Evolutionary conservation across 805 yeast species (phyloP), one percentile per base, ranked within the genome.

Genomic region (Wickerhamia fluorescens): DNA sequence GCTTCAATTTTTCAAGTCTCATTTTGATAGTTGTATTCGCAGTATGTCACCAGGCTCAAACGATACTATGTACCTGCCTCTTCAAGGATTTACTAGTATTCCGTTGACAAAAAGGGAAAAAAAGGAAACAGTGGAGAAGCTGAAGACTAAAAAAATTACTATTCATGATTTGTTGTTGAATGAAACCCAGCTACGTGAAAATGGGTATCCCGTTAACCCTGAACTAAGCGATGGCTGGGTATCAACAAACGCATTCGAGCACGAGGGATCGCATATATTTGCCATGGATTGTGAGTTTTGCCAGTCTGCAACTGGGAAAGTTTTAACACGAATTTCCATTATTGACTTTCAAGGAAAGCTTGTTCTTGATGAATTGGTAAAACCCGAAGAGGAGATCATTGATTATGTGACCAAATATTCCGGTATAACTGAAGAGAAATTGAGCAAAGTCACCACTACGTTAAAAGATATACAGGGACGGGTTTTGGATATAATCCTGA

Each of bases 251-350:
- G 31, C 46, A 1, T 71, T 74, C 36, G 71, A 68, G 1, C 78
- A 73, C 37, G 75, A 64, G 7, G 78, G 77, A 0, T 68, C 81
- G 0, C 75, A 66, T 33, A 73, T 81, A 0, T 85, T 73, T 57
- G 92, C 94, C 0, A 40, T 92, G 12, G 98, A 89, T 56, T 92
- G 98, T 62, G 98, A 89, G 56, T 92, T 89, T 86, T 86, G 96
- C 49, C 57, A 67, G 34, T 56, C 88, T 0, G 70, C 60, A 0
- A 37, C 45, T 1, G 87, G 86, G 0, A 66, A 68, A 23, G 94
- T 74, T 1, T 60, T 89, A 23, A 75, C 97, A 0, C 65, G 96
- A 30, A 73, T 84, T 0, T 82, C 95, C 2, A 40, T 92, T 7
- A 70, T 87, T 1, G 77, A 82, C 48, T 74, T 71, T 41, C 66